Evolutionary conservation across 306 rosid species (phyloP).

Genomic region (Sindora glabra): DNA sequence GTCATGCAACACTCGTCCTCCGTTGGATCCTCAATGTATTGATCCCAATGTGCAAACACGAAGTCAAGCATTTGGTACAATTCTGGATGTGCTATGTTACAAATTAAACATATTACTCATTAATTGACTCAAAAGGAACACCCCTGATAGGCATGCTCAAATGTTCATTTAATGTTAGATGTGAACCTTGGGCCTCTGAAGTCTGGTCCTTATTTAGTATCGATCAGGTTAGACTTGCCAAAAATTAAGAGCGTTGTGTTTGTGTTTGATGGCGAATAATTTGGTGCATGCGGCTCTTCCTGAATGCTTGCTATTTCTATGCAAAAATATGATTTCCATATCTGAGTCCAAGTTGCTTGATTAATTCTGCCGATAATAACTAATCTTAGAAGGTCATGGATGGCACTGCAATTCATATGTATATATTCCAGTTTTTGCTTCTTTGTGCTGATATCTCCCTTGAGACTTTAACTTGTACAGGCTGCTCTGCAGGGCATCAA

Average conservation of each 20-base stretch:
- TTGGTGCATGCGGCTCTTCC: too few relatives aligned
- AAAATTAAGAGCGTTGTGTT: too few relatives aligned
- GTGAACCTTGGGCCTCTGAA: background rate
- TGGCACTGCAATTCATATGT: background rate
- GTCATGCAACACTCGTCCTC: constrained; percentile 12
- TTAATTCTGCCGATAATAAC: constrained; percentile 11
- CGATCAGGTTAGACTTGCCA: background rate
- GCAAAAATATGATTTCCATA: too few relatives aligned
- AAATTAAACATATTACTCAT: too few relatives aligned
- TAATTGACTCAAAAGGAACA: background rate
- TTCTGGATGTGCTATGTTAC: background rate
- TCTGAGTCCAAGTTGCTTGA: background rate
- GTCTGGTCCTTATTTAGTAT: background rate
- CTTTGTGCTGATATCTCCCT: background rate
- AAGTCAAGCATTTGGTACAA: constrained; percentile 28
- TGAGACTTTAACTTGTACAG: background rate
- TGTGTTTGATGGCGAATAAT: too few relatives aligned
- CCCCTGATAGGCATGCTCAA: background rate
- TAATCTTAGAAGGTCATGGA: background rate
- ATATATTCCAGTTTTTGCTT: background rate
- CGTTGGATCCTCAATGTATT: constrained; percentile 19
- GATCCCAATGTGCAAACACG: constrained; percentile 27
- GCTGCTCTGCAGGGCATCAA: constrained; percentile 32
- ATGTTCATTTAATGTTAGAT: background rate
- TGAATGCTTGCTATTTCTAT: too few relatives aligned